phyloP scores from a whole-genome alignment of 2,329 filamentous ascomycete species.

The Neoarthrinium moseri region DNA sequence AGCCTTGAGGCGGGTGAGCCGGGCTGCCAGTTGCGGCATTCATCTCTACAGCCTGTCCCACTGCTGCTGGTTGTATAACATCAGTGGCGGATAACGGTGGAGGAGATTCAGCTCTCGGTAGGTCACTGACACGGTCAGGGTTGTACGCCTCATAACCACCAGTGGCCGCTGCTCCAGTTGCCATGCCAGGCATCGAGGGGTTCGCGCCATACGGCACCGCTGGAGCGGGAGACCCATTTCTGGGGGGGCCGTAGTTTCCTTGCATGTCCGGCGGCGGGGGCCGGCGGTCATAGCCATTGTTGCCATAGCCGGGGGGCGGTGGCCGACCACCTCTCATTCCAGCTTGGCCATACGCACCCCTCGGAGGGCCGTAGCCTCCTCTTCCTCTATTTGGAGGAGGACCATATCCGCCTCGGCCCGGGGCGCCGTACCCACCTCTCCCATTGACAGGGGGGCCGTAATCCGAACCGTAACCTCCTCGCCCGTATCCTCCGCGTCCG shows the following conservation, averaged over 20 bases:
- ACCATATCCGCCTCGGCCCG: conserved; percentile 37
- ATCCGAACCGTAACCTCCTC: conserved; percentile 37
- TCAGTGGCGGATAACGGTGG: conserved; percentile 55
- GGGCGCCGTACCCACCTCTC: conserved; percentile 47
- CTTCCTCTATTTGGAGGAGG: conserved; percentile 15
- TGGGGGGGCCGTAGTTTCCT: conserved; percentile 24
- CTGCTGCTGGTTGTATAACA: conserved; percentile 27
- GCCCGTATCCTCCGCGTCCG: conserved; percentile 48
- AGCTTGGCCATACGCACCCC: conserved; percentile 28
- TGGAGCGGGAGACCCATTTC: conserved; percentile 35
- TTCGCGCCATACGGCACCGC: conserved; percentile 36
- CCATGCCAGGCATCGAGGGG: conserved; percentile 34
- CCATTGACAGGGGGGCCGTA: conserved; percentile 42
- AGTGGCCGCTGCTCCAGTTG: conserved; percentile 26
- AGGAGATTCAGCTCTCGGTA: conserved; percentile 63
- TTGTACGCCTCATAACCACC: conserved; percentile 42
- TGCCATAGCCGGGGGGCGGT: conserved; percentile 47
- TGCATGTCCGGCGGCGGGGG: conserved; percentile 24
- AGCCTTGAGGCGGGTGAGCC: conserved; percentile 37
- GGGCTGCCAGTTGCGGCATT: conserved; percentile 63
- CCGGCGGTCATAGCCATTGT: conserved; percentile 32
- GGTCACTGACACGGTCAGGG: conserved; percentile 37
- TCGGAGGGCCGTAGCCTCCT: conserved; percentile 27
- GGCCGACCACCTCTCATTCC: conserved; percentile 36
- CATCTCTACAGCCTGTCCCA: conserved; percentile 77